Evolutionary conservation across 2,329 filamentous ascomycete species (phyloP).

Genomic region (Epichloe typhina): DNA sequence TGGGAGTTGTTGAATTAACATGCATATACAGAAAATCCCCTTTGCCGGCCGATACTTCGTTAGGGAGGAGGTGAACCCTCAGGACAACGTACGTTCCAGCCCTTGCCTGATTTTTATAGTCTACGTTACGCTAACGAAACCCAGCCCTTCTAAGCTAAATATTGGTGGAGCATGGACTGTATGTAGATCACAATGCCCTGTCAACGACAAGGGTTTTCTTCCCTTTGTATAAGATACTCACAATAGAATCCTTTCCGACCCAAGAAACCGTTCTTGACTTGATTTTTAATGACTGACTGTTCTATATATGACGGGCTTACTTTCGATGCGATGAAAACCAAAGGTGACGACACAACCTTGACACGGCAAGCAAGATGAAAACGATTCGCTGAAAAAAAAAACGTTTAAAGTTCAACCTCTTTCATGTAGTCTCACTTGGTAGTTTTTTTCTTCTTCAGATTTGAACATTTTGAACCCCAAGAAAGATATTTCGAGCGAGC

Average conservation of each 20-base stretch:
- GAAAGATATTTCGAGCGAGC: background rate
- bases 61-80: slow-evolving; percentile 41
- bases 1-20: background rate
- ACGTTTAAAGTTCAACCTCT: no score
- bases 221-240: slow-evolving; percentile 26
- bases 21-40: slow-evolving; percentile 36
- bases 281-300: background rate
- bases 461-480: background rate
- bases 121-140: slow-evolving; percentile 11
- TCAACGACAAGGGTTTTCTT: slow-evolving; percentile 13
- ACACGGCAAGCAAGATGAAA: background rate
- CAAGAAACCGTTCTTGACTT: background rate
- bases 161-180: slow-evolving; percentile 13
- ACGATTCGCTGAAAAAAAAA: background rate
- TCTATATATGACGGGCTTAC: no score
- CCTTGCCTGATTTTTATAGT: background rate
- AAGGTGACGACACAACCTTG: background rate
- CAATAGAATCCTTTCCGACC: slow-evolving; percentile 19
- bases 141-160: slow-evolving; percentile 27
- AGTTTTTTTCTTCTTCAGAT: background rate
- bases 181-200: slow-evolving; percentile 17
- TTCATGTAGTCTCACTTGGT: no score
- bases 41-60: slow-evolving; percentile 36
- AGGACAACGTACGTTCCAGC: slow-evolving; percentile 44
- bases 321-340: background rate